Evolutionary conservation across 305 asterid genomes (phyloP).

Genomic region (Fraxinus greggii): DNA sequence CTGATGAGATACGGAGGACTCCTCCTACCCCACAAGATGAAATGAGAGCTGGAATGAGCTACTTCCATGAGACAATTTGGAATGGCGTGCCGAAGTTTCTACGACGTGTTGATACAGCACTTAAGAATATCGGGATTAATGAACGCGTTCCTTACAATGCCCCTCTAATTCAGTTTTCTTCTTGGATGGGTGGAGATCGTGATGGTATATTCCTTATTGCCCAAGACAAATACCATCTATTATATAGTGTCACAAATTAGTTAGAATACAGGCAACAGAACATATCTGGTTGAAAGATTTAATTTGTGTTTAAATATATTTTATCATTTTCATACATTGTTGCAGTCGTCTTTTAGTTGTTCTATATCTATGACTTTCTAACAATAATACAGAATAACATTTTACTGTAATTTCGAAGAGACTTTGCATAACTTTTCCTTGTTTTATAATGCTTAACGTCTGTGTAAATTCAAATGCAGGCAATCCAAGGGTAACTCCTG

Average conservation of each 20-base stretch:
- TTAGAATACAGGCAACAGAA: background rate
- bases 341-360: background rate
- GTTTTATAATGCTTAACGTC: background rate
- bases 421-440: background rate
- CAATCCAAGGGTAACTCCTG: conserved; percentile 39
- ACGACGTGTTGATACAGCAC: conserved; percentile 37
- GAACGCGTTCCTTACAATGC: conserved; percentile 43
- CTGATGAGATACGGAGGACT: conserved; percentile 37
- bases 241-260: background rate
- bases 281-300: background rate
- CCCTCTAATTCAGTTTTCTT: conserved; percentile 38
- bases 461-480: conserved; percentile 22
- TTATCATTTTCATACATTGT: background rate
- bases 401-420: background rate
- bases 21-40: conserved; percentile 39
- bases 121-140: conserved; percentile 31
- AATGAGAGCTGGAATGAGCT: conserved; percentile 42
- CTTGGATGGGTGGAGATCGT: conserved; percentile 47
- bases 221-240: background rate
- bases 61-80: conserved; percentile 36
- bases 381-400: background rate
- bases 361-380: background rate
- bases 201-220: conserved; percentile 27
- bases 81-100: conserved; percentile 35
- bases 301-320: background rate